Evolutionary conservation across 2,329 filamentous ascomycete species (phyloP), one percentile per base, ranked within the genome.

Genomic region (Macrophomina pseudophaseolina): DNA sequence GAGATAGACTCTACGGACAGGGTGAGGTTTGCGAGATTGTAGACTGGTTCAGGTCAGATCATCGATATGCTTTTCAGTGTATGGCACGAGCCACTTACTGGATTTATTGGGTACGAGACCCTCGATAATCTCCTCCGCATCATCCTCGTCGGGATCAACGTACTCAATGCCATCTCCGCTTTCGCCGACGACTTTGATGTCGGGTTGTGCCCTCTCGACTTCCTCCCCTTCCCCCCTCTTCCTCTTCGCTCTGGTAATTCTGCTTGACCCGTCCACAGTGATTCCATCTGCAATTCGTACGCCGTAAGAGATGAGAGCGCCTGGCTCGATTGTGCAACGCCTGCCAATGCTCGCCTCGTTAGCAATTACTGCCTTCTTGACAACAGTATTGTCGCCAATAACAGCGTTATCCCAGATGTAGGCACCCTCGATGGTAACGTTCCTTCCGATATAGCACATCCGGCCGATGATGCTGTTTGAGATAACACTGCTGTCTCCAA

Each of bases 331-430:
- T 6, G 78, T 86, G 73, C 90, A 91, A 64, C 86, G 85, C 72
- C 88, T 89, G 28, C 93, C 93, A 65, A 99, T 80, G 1, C 85
- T 81, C 18, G 86, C 91, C 54, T 88, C 87, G 72, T 90, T 88
- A 4, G 91, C 95, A 64, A 99, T 82, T 49, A 99, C 88, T 1
- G 93, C 90, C 70, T 88, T 86, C 8, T 86, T 84, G 56, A 99
- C 82, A 30, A 85, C 85, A 16, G 90, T 85, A 23, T 89, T 89
- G 74, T 97, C 92, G 1, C 88, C 91, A 71, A 99, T 87, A 5
- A 86, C 86, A 0, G 88, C 88, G 72, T 93, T 87, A 72, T 97
- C 92, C 94, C 94, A 98, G 69, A 99, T 87, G 72, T 93, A 94
- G 28, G 92, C 90, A 71, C 92, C 86, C 56, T 91, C 86, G 68